Conservation (phyloP, 75 land plant species). For the Adiantum capillusveneris region DNA sequence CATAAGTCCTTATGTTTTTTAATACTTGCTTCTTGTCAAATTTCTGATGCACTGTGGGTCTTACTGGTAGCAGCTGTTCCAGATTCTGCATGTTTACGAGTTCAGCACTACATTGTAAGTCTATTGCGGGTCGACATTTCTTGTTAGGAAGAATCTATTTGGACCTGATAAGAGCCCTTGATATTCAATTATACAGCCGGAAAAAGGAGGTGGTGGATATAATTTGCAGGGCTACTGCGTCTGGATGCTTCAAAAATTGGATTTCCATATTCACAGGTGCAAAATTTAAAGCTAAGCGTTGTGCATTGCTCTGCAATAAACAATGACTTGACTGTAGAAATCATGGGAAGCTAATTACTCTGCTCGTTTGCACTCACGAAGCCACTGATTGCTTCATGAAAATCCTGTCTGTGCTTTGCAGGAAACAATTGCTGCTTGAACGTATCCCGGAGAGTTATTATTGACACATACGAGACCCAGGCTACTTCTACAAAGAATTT, state of each 20-base stretch:
- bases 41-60: too few species aligned
- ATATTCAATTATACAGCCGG: not conserved
- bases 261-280: not conserved
- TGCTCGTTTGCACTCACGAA: too few species aligned
- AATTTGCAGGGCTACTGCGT: not conserved
- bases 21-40: too few species aligned
- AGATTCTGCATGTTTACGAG: not conserved
- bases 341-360: too few species aligned
- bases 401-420: too few species aligned
- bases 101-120: slow-evolving; percentile 1
- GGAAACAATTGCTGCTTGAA: slow-evolving; percentile 77
- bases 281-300: too few species aligned
- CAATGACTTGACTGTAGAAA: too few species aligned
- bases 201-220: slow-evolving; percentile 4
- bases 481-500: slow-evolving; percentile 60
- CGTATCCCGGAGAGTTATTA: slow-evolving; percentile 31
- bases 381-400: too few species aligned
- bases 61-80: not conserved
- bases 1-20: too few species aligned
- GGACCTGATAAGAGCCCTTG: too few species aligned
- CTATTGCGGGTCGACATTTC: not conserved
- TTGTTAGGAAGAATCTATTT: too few species aligned
- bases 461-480: slow-evolving; percentile 52
- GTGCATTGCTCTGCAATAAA: too few species aligned
- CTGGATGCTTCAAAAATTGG: not conserved